Evolutionary conservation across 73 alveolate genomes (phyloP), one percentile per base, ranked within the genome.

Genomic region (Paramecium sexaurelia): DNA sequence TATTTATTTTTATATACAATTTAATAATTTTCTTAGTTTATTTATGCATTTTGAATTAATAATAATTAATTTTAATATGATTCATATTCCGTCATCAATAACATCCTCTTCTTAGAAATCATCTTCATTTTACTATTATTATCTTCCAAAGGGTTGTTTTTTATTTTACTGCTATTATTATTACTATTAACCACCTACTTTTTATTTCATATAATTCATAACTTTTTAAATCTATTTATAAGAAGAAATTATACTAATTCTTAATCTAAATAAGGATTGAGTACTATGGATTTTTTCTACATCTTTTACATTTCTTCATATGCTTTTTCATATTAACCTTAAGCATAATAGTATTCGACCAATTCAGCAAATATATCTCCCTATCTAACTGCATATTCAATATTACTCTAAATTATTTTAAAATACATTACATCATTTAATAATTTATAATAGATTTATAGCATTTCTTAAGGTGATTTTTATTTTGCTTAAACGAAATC

Each of bases 321-420:
- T 45, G 99, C 98, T 19, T 95, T 75, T 71, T 92, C 92, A 68
- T 39, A 91, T 40, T 95, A 92, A 51, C 93, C 75, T 68, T 37
- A 55, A 35, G 84, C 22, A 55, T 93, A 93, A 55, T 66, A 92
- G 93, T 73, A 96, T 91, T 97, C 98, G 11, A 97, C 85, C 6
- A 97, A 55, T 67, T 94, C 93, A 4, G 99, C 97, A 94, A 84
- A 96, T 36, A 98, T 96, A 92, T 98, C 99, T 15, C 98, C 99
- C 10, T 95, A 92, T 88, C 99, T 96, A 6, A 98, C 94, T 37
- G 98, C 96, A 33, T 93, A 94, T 55, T 97, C 99, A 51, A 97
- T 96, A 36, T 97, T 98, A 55, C 96, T 96, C 83, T 61, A 61
- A 61, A 2, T 4, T 22, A 22, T 13, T 26, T 29, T 2, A 61